Evolutionary conservation across 331 rosid species (phyloP).

Genomic region (Quercus phellos): DNA sequence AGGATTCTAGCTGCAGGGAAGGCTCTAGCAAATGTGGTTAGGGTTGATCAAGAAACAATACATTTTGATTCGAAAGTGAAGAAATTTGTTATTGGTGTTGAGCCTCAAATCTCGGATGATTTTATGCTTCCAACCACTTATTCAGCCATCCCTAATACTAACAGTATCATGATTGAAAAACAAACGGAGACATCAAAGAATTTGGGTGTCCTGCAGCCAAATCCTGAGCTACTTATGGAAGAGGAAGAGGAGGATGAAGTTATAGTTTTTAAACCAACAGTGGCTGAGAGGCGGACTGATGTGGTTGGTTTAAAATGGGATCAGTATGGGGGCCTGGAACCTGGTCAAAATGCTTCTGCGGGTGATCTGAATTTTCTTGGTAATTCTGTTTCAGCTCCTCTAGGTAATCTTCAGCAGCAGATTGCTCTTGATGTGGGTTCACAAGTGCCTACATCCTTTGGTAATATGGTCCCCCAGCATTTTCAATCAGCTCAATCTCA

Average conservation of each 20-base stretch:
- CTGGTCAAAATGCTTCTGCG: conserved; percentile 35
- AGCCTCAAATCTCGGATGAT: conserved; percentile 45
- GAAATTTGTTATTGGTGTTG: conserved; percentile 61
- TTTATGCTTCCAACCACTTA: conserved; percentile 25
- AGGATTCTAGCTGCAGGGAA: conserved; percentile 91
- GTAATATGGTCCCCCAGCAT: conserved; percentile 40
- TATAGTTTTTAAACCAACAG: conserved; percentile 84
- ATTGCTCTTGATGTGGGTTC: conserved; percentile 32
- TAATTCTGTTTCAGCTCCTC: conserved; percentile 26
- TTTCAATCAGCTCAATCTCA: conserved; percentile 50
- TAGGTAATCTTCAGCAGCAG: conserved; percentile 36
- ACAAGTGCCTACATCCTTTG: conserved; percentile 34
- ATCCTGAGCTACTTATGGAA: conserved; percentile 41
- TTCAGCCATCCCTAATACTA: conserved; percentile 32
- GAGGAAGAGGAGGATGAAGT: conserved; percentile 97
- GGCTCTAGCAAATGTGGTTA: conserved; percentile 64
- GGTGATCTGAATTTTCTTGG: conserved; percentile 37
- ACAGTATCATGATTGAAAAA: conserved; percentile 38
- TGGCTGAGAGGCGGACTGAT: conserved; percentile 63
- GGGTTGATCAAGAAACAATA: conserved; percentile 56
- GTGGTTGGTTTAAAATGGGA: conserved; percentile 29
- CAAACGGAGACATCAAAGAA: conserved; percentile 28
- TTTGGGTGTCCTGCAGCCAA: conserved; percentile 34
- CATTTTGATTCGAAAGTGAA: conserved; percentile 57
- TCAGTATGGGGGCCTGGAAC: conserved; percentile 33